A percentile compares a stretch with the other conserved stretches of the same genome.
These are phyloP conservation scores for Miamiensis avidus DNA, from an alignment of 169 alveolate species.

Conservation along the genomic window DNA sequence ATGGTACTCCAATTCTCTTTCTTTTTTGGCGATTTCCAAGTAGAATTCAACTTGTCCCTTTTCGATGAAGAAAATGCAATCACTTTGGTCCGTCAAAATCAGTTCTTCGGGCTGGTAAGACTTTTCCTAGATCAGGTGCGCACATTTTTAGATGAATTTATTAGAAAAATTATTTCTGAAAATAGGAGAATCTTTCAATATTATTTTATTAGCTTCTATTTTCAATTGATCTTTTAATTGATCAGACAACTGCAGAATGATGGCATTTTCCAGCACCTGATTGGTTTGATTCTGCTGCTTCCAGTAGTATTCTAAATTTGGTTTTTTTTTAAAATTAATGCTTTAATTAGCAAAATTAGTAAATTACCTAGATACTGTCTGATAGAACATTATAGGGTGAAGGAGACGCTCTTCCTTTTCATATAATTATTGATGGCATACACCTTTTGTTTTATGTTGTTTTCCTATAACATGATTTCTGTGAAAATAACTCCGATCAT, in stretches of 20 bases:
- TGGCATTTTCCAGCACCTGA: neutral
- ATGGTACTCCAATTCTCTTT: neutral
- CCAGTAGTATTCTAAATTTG: slow-evolving; percentile 1
- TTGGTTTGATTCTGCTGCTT: neutral
- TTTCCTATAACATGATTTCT: slow-evolving; percentile 5
- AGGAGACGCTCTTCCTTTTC: slow-evolving; percentile 10
- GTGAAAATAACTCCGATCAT: slow-evolving; percentile 6
- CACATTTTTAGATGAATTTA: slow-evolving; percentile 6
- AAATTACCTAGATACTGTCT: slow-evolving; percentile 23
- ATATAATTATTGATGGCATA: slow-evolving; percentile 25
- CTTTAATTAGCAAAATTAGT: neutral
- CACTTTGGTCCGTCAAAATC: neutral
- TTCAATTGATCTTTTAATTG: slow-evolving; percentile 4
- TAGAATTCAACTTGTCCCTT: slow-evolving; percentile 20
- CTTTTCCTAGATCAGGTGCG: slow-evolving; percentile 3
- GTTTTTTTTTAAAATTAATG: too few species aligned
- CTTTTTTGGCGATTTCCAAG: neutral
- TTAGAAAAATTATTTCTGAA: slow-evolving; percentile 16
- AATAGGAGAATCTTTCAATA: slow-evolving; percentile 6
- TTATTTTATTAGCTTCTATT: slow-evolving; percentile 21
- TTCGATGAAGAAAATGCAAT: slow-evolving; percentile 10
- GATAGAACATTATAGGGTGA: neutral
- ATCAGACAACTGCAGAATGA: slow-evolving; percentile 5
- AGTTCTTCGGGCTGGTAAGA: slow-evolving; percentile 20
- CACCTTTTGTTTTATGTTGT: slow-evolving; percentile 2